Conservation (phyloP, 495 filamentous ascomycete genomes). For the Neurospora terricola region DNA sequence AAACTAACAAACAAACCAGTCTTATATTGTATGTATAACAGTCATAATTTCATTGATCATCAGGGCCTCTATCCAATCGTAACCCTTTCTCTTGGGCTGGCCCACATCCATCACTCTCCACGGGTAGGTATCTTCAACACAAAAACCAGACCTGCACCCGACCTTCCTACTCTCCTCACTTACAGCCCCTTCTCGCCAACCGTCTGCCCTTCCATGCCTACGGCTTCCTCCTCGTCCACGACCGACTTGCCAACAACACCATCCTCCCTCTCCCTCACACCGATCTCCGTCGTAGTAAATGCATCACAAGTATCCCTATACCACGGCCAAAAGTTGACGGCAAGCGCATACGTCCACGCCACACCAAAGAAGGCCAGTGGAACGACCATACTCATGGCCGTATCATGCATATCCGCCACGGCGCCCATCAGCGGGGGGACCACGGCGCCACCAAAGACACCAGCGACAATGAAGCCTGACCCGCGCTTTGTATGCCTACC, state of each 20-base stretch:
- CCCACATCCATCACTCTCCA: not conserved
- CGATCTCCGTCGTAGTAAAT: constrained; percentile 44
- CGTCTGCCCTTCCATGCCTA: constrained; percentile 3
- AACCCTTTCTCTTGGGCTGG: not conserved
- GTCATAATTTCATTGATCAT: not conserved
- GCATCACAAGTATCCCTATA: constrained; percentile 53
- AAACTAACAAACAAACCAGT: no score
- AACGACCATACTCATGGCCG: constrained; percentile 35
- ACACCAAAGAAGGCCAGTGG: constrained; percentile 30
- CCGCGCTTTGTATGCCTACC: constrained; percentile 63
- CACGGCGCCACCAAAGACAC: constrained; percentile 53
- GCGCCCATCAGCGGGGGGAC: constrained; percentile 54
- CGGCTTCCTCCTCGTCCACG: constrained; percentile 19
- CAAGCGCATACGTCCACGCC: constrained; percentile 27
- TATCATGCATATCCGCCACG: constrained; percentile 36
- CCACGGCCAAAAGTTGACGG: constrained; percentile 49
- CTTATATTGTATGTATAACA: not conserved
- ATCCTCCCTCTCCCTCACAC: constrained; percentile 22
- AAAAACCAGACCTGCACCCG: not conserved
- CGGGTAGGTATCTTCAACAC: not conserved
- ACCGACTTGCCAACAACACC: constrained; percentile 17
- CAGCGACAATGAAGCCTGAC: constrained; percentile 53
- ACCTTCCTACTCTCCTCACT: not conserved
- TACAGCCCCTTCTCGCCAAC: not conserved
- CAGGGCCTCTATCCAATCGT: not conserved